Conservation (phyloP, 495 filamentous ascomycete species). For the Penicillium ucsense region DNA sequence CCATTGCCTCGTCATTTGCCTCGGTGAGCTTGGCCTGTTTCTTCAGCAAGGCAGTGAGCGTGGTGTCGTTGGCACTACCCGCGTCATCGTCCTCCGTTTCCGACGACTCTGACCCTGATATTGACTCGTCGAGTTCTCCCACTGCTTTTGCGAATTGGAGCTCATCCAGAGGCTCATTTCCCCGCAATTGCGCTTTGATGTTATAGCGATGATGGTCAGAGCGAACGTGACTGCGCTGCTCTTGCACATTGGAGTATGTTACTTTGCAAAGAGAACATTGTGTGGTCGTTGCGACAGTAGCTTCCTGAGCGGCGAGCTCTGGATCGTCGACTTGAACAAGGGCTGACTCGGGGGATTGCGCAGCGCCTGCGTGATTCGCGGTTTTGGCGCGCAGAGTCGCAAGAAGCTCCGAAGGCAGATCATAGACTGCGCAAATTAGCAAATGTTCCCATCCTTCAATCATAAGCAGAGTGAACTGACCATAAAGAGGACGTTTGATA, state of each 20-base stretch:
- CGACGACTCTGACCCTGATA: slow-evolving; percentile 69
- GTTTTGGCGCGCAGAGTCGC: slow-evolving; percentile 53
- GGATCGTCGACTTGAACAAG: slow-evolving; percentile 4
- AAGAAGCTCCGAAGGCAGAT: slow-evolving; percentile 72
- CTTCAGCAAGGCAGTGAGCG: slow-evolving; percentile 64
- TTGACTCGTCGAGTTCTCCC: slow-evolving; percentile 76
- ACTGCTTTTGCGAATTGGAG: slow-evolving; percentile 75
- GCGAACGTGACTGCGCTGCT: slow-evolving; percentile 75
- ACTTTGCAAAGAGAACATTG: slow-evolving; percentile 75
- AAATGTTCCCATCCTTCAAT: background rate
- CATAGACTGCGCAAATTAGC: slow-evolving; percentile 56
- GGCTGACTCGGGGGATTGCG: slow-evolving; percentile 12
- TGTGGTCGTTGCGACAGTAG: slow-evolving; percentile 50
- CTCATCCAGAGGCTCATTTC: slow-evolving; percentile 58
- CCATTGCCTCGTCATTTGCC: slow-evolving; percentile 37
- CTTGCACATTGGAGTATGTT: slow-evolving; percentile 57
- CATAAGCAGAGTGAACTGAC: slow-evolving; percentile 12
- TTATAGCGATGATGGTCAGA: slow-evolving; percentile 96
- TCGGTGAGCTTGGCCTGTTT: slow-evolving; percentile 66
- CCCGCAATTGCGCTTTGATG: slow-evolving; percentile 76
- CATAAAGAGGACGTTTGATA: slow-evolving; percentile 55
- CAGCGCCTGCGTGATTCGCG: slow-evolving; percentile 21
- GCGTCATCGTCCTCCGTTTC: slow-evolving; percentile 46
- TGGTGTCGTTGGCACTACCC: slow-evolving; percentile 48
- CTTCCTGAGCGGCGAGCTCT: slow-evolving; percentile 28